Conservation (phyloP, 169 alveolate genomes). For the Plasmodium vinckei region DNA sequence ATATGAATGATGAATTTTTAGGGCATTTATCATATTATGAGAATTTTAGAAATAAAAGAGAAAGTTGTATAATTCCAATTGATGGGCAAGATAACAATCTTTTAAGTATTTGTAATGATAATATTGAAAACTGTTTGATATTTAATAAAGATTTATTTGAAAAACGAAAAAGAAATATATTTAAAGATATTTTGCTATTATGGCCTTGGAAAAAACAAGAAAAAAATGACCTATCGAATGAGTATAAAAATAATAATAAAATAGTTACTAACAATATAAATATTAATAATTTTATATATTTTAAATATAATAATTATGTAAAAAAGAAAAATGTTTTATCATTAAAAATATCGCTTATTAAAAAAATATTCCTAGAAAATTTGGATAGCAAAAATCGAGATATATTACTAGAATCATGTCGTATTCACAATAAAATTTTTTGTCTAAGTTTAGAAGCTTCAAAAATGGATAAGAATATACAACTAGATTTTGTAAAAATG, state of each 20-base stretch:
- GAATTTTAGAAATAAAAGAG: background rate
- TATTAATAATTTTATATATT: constrained; percentile 62
- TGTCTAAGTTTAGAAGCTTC: constrained; percentile 48
- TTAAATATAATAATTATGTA: constrained; percentile 45
- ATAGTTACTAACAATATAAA: constrained; percentile 1
- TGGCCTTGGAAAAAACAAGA: constrained; percentile 5
- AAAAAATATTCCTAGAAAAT: constrained; percentile 60
- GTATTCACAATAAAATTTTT: constrained; percentile 47
- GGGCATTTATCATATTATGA: background rate
- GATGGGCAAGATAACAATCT: background rate
- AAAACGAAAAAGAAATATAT: constrained; percentile 6
- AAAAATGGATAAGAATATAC: constrained; percentile 38
- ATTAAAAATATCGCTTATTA: constrained; percentile 49
- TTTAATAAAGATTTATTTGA: constrained; percentile 42
- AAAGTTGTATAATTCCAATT: background rate
- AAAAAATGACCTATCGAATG: background rate
- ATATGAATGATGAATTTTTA: constrained; percentile 43
- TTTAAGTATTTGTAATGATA: constrained; percentile 15
- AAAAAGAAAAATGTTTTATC: constrained; percentile 49
- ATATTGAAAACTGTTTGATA: constrained; percentile 5
- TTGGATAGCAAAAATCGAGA: constrained; percentile 11
- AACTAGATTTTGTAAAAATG: constrained; percentile 45
- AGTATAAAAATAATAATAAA: background rate
- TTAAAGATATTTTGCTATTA: constrained; percentile 22
- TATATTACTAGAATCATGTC: constrained; percentile 42